Base-by-base conservation (phyloP, 2,329 filamentous ascomycete genomes). In the Fusarium sp. region DNA sequence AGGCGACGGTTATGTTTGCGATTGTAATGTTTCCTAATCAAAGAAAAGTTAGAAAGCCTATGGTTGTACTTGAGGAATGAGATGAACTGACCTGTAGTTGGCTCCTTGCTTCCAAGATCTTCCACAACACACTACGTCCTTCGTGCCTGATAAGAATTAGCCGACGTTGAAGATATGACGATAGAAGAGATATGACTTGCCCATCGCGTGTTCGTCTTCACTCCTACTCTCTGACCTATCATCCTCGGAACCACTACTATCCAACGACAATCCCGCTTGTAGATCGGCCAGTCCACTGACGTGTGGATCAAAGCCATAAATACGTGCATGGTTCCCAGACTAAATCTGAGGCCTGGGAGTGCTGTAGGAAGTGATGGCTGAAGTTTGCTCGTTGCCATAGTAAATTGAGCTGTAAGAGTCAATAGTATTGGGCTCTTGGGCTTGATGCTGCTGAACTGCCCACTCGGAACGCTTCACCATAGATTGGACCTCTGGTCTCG, bases 301-400 rank as follows among this genome's bases (percentile, higher is more conserved):
- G n/a, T 62, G 59, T 24, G 48, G 22, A 44, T 69, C 20, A 45
- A 54, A 42, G 50, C 62, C 67, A 34, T 48, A 51, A 55, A 48
- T 75, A 72, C 63, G 41, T 47, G 66, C 63, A 55, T 64, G 59
- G 52, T 62, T 44, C 62, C 52, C 62, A 47, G 26, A 58, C 75
- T 77, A 77, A 20, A 41, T 45, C 45, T 38, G 56, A 26, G 52
- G 42, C 56, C 66, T 75, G 72, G 74, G 63, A 74, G 64, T 26
- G 55, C 30, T 56, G 14, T 30, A 6, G 22, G 41, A 56, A 9
- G 30, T 20, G 28, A n/a, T 39, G 20, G 30, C 7, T 14, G 28
- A n/a, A 12, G 34, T 17, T 30, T 54, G 51, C 6, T 47, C 28
- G 13, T 52, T 28, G 11, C 18, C 2, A n/a, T 42, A 20, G 22